Percentiles rank a stretch among this genome's conserved stretches.
Evolutionary conservation across 495 filamentous ascomycete species (phyloP).

Genomic region (Arthonia radiata): DNA sequence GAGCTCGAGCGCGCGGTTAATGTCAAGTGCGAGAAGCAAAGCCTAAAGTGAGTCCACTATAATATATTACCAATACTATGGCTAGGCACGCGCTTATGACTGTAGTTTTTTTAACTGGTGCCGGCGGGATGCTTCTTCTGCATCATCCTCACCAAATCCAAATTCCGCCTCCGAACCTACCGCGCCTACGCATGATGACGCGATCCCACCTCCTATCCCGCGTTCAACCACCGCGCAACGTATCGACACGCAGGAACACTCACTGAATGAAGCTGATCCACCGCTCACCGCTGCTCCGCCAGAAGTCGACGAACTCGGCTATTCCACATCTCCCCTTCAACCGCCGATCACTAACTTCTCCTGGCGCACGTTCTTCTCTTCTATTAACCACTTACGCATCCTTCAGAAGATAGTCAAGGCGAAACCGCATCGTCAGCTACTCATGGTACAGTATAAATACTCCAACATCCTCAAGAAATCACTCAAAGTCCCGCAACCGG

Average conservation of each 20-base stretch:
- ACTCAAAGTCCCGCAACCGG: constrained; percentile 68
- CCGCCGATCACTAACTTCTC: constrained; percentile 79
- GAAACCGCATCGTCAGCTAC: constrained; percentile 78
- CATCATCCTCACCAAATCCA: constrained; percentile 19
- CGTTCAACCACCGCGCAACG: constrained; percentile 2
- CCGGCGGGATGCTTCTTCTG: constrained; percentile 18
- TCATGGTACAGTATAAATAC: constrained; percentile 86
- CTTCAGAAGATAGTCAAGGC: constrained; percentile 92
- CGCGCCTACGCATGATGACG: constrained; percentile 31
- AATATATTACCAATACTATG: background rate
- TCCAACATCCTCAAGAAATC: constrained; percentile 69
- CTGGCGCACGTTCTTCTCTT: constrained; percentile 78
- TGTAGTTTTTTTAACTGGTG: constrained; percentile 75
- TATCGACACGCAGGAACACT: no score
- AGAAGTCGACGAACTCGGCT: constrained; percentile 74
- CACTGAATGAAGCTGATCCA: constrained; percentile 13
- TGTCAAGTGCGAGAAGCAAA: constrained; percentile 56
- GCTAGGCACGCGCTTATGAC: constrained; percentile 1
- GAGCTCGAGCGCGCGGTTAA: constrained; percentile 78
- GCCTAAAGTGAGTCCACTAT: constrained; percentile 38
- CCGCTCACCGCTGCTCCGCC: constrained; percentile 26
- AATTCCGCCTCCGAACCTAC: constrained; percentile 9
- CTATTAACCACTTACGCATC: constrained; percentile 79
- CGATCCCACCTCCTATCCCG: constrained; percentile 57
- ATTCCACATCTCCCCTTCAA: constrained; percentile 28